Evolutionary conservation across 139 green algal genomes (phyloP), one percentile per base, ranked within the genome.

Genomic region (Coelastrella sp.): DNA sequence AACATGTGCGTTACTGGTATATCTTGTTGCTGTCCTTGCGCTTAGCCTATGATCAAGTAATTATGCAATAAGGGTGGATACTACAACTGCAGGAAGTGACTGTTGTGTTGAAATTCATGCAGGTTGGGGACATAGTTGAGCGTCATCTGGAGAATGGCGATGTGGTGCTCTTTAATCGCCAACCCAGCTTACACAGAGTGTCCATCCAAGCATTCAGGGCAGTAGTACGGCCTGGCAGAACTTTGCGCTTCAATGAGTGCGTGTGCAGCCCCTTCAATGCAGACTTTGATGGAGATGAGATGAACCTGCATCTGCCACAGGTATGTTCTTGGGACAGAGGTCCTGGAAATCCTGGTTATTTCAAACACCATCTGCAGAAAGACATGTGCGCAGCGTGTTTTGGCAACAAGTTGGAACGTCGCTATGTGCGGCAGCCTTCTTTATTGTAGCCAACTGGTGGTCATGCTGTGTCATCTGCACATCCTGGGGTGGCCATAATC

Each of bases 271-370:
- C 97, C 35, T 99, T 99, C 94, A 99, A 99, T 86, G 97, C 97
- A 8, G 97, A 99, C 89, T 99, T 99, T 90, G 97, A 99, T 89
- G 97, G 97, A 11, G 97, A 99, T 80, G 97, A 99, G 90, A 99
- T 99, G 97, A 99, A 99, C 89, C 88, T 99, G 86, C 97, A 99
- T 87, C 92, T 98, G 80, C 97, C 97, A 32, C 95, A 96, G 86
- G 90, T 92, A 62, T 6, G 80, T 57, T 57, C n/a, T n/a, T n/a
- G n/a, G n/a, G n/a, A n/a, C n/a, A n/a, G n/a, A n/a, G n/a, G n/a
- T n/a, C n/a, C n/a, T n/a, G n/a, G n/a, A n/a, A n/a, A n/a, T n/a
- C n/a, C n/a, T n/a, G n/a, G n/a, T n/a, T n/a, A n/a, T n/a, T n/a
- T n/a, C n/a, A n/a, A n/a, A n/a, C n/a, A n/a, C n/a, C n/a, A n/a